A percentile compares a stretch with the other conserved stretches of the same genome.
Evolutionary conservation across 768 basidiomycete genomes (phyloP).

Genomic region (Daedaleopsis nitida): DNA sequence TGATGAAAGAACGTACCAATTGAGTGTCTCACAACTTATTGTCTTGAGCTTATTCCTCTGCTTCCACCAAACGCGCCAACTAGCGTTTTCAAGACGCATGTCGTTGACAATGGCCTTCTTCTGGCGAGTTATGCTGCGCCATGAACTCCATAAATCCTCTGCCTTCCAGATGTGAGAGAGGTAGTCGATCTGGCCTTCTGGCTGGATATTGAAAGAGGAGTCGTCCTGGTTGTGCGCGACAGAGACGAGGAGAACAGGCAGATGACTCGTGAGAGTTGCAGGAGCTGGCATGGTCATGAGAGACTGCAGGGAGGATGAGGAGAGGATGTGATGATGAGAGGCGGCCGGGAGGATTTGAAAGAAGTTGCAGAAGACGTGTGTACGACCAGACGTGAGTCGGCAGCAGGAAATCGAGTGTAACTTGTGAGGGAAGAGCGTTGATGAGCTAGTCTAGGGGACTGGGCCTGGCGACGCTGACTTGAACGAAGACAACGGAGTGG

Average conservation of each 20-base stretch:
- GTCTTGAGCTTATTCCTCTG: conserved; percentile 96
- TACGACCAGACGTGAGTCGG: conserved; percentile 10
- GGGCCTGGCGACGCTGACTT: conserved; percentile 7
- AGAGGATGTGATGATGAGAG: neutral
- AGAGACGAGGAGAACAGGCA: conserved; percentile 70
- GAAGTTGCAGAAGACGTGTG: neutral
- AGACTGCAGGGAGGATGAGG: neutral
- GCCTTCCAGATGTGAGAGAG: conserved; percentile 97
- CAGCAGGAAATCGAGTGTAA: conserved; percentile 6
- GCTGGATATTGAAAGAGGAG: conserved; percentile 77
- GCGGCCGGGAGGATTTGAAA: conserved; percentile 1
- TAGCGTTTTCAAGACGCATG: conserved; percentile 92
- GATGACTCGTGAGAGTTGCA: conserved; percentile 47
- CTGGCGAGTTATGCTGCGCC: conserved; percentile 97
- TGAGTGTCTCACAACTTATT: conserved; percentile 94
- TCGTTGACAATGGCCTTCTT: conserved; percentile 99
- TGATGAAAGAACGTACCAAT: conserved; percentile 68
- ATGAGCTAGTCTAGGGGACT: conserved; percentile 6
- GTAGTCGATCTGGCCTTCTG: conserved; percentile 96
- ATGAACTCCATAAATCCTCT: conserved; percentile 98
- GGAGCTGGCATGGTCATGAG: conserved; percentile 27
- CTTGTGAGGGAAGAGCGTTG: conserved; percentile 6
- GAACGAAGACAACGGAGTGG: neutral
- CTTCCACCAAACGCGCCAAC: conserved; percentile 99
- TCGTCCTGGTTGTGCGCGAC: conserved; percentile 73